phyloP scores from a whole-genome alignment of 2,329 filamentous ascomycete species.

The Cladosporium cucumerinum region DNA sequence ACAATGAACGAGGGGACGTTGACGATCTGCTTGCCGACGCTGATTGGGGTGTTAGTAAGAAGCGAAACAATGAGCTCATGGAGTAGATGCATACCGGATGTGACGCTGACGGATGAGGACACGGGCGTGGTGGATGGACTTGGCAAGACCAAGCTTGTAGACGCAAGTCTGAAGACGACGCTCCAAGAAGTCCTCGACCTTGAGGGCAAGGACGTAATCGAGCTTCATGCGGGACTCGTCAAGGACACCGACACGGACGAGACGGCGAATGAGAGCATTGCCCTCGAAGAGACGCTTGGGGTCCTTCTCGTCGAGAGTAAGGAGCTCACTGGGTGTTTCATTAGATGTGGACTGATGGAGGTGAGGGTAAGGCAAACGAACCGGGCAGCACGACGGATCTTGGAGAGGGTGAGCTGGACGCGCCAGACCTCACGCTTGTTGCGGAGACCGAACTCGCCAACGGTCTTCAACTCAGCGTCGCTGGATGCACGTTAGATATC shows the following conservation, averaged over 20 bases:
- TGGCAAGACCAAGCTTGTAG: slow-evolving; percentile 99
- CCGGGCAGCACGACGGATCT: slow-evolving; percentile 99
- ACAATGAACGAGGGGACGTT: slow-evolving; percentile 99
- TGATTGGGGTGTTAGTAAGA: slow-evolving; percentile 32
- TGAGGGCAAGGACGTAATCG: slow-evolving; percentile 98
- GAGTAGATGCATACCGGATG: slow-evolving; percentile 64
- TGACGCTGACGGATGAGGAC: slow-evolving; percentile 99
- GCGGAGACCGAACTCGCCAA: slow-evolving; percentile 99
- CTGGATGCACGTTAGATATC: slow-evolving; percentile 72
- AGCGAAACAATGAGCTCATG: slow-evolving; percentile 6
- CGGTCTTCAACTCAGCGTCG: slow-evolving; percentile 99
- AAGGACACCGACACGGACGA: slow-evolving; percentile 98
- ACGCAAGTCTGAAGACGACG: slow-evolving; percentile 99
- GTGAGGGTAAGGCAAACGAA: slow-evolving; percentile 50
- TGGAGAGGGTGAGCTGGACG: slow-evolving; percentile 98
- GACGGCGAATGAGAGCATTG: slow-evolving; percentile 99
- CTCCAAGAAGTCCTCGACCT: slow-evolving; percentile 99
- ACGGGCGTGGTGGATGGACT: slow-evolving; percentile 99
- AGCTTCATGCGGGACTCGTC: slow-evolving; percentile 99
- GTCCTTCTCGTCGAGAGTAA: slow-evolving; percentile 99
- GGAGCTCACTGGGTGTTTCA: slow-evolving; percentile 75
- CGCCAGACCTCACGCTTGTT: slow-evolving; percentile 99
- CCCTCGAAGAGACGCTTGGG: slow-evolving; percentile 99
- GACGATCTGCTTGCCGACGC: slow-evolving; percentile 99
- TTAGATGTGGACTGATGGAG: slow-evolving; percentile 15